Base-by-base conservation (phyloP, 306 rosid genomes). In the Malus fusca region DNA sequence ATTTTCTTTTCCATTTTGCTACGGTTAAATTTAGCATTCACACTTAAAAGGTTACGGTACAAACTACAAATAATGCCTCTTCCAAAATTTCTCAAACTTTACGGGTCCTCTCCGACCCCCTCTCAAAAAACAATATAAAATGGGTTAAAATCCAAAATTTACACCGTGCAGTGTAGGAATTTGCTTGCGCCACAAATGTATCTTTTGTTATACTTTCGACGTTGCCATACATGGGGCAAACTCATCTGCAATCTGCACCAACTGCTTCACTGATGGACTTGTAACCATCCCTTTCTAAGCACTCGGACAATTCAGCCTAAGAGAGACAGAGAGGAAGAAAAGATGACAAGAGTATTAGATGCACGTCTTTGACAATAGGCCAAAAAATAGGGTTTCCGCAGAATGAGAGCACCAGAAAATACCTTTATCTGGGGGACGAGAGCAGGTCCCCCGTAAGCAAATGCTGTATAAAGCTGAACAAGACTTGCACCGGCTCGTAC, bases 391-490 rank as follows among this genome's bases (percentile, higher is more conserved):
- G 21, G 14, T 23, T 17, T 35, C 11, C 23, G 21, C 71, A 21
- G 53, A 26, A 74, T 5, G 43, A n/a, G 44, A 8, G 77, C 70
- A 75, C 58, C 30, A 56, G 79, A 63, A 70, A 77, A 52, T 88
- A 95, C 97, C 98, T 95, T 95, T 75, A 95, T 92, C 79, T 85
- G 96, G 79, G 97, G 98, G 78, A 95, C 87, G 52, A 95, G 96
- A 46, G 97, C 98, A 73, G 98, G 98, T 17, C 98, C 98, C 11
- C 93, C 98, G 33, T 88, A 95, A 42, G 97, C 97, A 76, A 95
- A 95, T 25, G 91, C 93, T 3, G 98, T 92, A 75, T 95, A 95
- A 68, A 95, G 90, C 86, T 95, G 98, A 82, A 95, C 93, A 78
- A 95, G 96, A 71, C 91, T 88, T 25, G 97, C 98, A 77, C 98